A percentile compares a stretch with the other conserved stretches of the same genome.
Conservation (phyloP, 306 rosid genomes). For the Dryas drummondii region DNA sequence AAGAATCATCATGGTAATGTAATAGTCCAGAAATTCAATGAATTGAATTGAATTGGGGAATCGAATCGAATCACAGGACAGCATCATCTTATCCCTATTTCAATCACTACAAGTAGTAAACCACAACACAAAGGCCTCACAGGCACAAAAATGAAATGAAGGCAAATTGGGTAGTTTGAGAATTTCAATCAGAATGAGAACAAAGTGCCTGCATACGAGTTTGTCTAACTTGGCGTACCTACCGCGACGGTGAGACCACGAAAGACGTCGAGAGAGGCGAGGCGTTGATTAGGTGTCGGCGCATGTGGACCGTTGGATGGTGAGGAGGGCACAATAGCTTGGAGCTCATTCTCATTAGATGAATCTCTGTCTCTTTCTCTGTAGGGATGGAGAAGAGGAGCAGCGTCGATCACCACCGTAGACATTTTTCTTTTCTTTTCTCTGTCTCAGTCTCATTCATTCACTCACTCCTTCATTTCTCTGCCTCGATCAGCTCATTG, state of each 20-base stretch:
- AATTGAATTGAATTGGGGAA: background rate
- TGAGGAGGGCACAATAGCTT: conserved; percentile 29
- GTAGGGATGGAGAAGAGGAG: conserved; percentile 16
- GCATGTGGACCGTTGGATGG: conserved; percentile 29
- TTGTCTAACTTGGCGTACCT: conserved; percentile 29
- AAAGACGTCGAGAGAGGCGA: conserved; percentile 75
- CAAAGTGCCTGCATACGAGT: too few relatives aligned
- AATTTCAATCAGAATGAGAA: background rate
- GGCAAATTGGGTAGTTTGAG: background rate
- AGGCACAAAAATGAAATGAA: background rate
- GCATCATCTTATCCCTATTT: background rate
- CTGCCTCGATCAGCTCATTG: too few relatives aligned
- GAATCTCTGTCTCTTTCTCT: background rate
- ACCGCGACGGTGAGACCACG: conserved; percentile 84
- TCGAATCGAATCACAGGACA: background rate
- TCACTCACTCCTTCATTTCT: background rate
- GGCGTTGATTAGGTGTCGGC: conserved; percentile 48
- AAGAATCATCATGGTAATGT: background rate
- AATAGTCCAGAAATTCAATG: background rate
- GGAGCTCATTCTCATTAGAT: conserved; percentile 22
- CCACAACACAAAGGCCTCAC: background rate
- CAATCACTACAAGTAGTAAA: background rate
- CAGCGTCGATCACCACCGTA: conserved; percentile 21
- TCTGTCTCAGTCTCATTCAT: background rate
- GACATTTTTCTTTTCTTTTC: conserved; percentile 35